Evolutionary conservation across 2,329 filamentous ascomycete genomes (phyloP).

Genomic region (Juglanconis oblonga): DNA sequence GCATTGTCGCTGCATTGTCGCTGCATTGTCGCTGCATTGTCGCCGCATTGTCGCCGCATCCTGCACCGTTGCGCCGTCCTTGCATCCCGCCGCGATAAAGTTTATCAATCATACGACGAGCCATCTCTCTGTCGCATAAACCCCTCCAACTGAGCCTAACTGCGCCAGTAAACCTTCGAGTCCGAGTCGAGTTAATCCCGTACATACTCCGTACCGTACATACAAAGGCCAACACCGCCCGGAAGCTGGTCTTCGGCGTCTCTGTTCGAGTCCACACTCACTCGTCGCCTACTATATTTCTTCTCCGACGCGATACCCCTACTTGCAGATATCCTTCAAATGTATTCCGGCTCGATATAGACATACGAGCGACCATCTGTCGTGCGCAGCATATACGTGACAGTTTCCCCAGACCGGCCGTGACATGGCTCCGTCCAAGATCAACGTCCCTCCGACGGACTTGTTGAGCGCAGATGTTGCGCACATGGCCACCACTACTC

Average conservation of each 20-base stretch:
- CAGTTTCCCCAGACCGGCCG: not conserved
- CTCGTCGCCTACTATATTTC: not conserved
- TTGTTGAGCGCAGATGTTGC: constrained; percentile 40
- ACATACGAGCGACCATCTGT: not conserved
- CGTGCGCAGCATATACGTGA: not conserved
- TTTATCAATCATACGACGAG: no score
- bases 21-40: not conserved
- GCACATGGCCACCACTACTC: constrained; percentile 83
- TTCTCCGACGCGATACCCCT: not conserved
- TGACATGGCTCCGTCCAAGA: constrained; percentile 50
- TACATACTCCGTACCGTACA: constrained; percentile 1
- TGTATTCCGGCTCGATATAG: constrained; percentile 12
- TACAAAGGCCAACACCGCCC: constrained; percentile 16
- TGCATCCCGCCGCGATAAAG: no score
- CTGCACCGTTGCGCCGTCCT: no score
- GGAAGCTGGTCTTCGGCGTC: constrained; percentile 19
- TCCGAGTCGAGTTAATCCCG: not conserved
- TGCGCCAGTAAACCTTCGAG: not conserved
- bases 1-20: not conserved
- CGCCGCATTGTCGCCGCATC: no score
- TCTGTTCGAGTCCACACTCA: not conserved
- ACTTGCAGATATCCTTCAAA: not conserved
- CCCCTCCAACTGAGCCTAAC: not conserved
- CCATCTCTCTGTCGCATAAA: not conserved
- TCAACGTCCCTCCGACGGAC: constrained; percentile 44